Conservation (phyloP, 345 rosid species). For the Bruguiera parviflora region DNA sequence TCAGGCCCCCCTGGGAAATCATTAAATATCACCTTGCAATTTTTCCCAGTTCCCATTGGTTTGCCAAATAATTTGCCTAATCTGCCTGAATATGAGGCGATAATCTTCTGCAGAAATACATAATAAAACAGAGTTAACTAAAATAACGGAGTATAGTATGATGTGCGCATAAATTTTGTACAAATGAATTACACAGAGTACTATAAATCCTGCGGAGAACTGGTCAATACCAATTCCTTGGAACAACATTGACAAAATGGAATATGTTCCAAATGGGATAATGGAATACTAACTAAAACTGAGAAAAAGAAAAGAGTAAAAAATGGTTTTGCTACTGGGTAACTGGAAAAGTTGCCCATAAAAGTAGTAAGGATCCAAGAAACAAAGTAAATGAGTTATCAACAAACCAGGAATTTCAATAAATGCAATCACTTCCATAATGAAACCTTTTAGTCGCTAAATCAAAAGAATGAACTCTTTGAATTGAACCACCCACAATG, state of each 20-base stretch:
- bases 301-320: background rate
- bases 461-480: slow-evolving; percentile 23
- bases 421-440: slow-evolving; percentile 19
- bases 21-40: slow-evolving; percentile 66
- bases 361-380: background rate
- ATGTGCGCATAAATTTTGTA: no score
- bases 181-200: background rate
- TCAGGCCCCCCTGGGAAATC: slow-evolving; percentile 87
- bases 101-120: slow-evolving; percentile 52
- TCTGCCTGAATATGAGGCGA: slow-evolving; percentile 61
- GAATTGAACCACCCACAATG: slow-evolving; percentile 14
- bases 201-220: background rate
- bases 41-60: slow-evolving; percentile 37
- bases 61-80: slow-evolving; percentile 59
- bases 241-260: slow-evolving; percentile 10
- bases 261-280: background rate
- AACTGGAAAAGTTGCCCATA: background rate
- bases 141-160: slow-evolving; percentile 38
- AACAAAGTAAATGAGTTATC: background rate
- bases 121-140: slow-evolving; percentile 21
- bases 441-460: slow-evolving; percentile 4
- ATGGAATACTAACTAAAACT: no score
- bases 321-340: background rate
- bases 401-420: background rate
- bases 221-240: background rate